Base-by-base conservation (phyloP, 768 basidiomycete genomes). In the Ephemerocybe angulata region DNA sequence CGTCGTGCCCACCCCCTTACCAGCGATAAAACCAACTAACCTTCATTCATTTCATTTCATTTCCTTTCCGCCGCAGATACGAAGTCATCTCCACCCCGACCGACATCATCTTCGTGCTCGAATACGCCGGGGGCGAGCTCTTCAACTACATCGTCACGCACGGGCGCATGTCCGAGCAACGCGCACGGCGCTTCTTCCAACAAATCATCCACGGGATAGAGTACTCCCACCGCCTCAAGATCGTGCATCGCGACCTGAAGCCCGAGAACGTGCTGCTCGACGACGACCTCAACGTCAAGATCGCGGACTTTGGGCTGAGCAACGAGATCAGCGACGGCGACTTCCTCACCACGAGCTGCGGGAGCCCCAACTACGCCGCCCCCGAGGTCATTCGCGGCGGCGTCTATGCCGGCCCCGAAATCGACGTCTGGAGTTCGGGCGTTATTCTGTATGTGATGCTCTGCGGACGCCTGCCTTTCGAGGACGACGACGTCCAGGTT, bases 401-500 rank as follows among this genome's bases (percentile, higher is more conserved):
- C 27, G 80, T 95, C 7, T 99, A 99, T 66, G 93, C 93, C 0
- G 97, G 97, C 0, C 95, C 96, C 0, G 97, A 98, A 72, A 97
- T 98, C 64, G 97, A 99, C 60, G 93, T 98, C 11, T 99, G 97
- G 97, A 93, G 91, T 61, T 91, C 91, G 53, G 97, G 97, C 0
- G 96, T 99, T n/a, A 98, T 99, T 61, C 81, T 99, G 50, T 98
- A 95, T 72, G 97, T 98, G 54, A 94, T 99, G 87, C 81, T 99
- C 4, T 95, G 91, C 64, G 97, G 96, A 4, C 77, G 90, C 44
- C 80, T 99, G 28, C 97, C 97, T 1, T 99, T 99, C 67, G 97
- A 98, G 72, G 95, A 98, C 70, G 93, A 97, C 42, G 90, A 97
- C 65, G 93, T 98, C 38, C 91, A 93, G 47, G 79, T 83, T 0